Evolutionary conservation across 257 asterid genomes (phyloP), one percentile per base, ranked within the genome.

Genomic region (Solanum pimpinellifolium): DNA sequence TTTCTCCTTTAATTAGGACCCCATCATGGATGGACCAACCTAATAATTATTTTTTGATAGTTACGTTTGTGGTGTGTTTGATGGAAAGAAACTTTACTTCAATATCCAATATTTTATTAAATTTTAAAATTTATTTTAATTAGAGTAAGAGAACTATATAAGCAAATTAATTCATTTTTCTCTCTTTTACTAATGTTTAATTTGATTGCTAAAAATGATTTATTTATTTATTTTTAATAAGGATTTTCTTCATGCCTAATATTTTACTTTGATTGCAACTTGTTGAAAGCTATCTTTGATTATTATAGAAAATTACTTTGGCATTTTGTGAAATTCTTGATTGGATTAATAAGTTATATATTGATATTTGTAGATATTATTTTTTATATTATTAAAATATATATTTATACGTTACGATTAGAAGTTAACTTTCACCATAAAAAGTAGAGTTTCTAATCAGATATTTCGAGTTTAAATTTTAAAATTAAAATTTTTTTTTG

Each of bases 401-500:
- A 11, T 62, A 15, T 16, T 16, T 62, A 62, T 62, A 62, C 5
- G 35, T 33, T 33, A 33, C 2, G 23, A 16, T n/a, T 2, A 62
- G 0, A 62, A 65, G 16, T n/a, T n/a, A 33, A n/a, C 15, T 62
- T 62, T 62, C 31, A 62, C 7, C 16, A n/a, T 12, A 21, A 60
- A n/a, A 8, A n/a, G 6, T 62, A 4, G 5, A 33, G 35, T 33
- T 33, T 9, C n/a, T 11, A 23, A 10, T 5, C 0, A 1, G 0
- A 25, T 5, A n/a, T 65, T 65, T 65, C 0, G 1, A 10, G 0
- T 60, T 60, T 10, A 3, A 0, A 11, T 12, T 9, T 0, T 21
- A 0, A 59, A 59, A 59, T 0, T 0, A 21, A 8, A 21, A 0
- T 8, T 7, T 2, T 0, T 2, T 7, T 0, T 15, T 15, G 2